Evolutionary conservation across 148 eudicot genomes (phyloP), one percentile per base, ranked within the genome.

Genomic region (Vaccinium vitisidaea): DNA sequence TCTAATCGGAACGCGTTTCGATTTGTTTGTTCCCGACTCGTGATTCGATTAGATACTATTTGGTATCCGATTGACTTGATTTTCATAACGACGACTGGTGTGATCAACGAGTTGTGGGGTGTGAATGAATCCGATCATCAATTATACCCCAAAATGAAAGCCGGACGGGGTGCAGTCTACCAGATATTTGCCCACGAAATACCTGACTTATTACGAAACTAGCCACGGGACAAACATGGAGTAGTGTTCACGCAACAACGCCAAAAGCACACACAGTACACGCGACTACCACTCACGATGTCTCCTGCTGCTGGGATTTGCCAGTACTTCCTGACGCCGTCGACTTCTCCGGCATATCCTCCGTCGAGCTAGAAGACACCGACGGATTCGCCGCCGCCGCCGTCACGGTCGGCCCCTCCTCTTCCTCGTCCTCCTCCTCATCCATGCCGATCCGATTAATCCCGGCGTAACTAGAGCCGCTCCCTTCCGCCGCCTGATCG

Each of bases 281-380:
- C 85, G 6, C 10, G 43, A 50, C 73, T n/a, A 52, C 54, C 77
- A 94, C 98, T 94, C 93, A 94, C 98, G 89, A 89, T 84, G 92
- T 89, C 43, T 89, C 93, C 3, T 86, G 55, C 80, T 86, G 77
- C 18, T 65, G 71, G 14, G 90, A 70, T 69, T 80, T 49, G 79
- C 65, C n/a, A 79, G 46, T 69, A 83, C 70, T 59, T 79, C 83
- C 88, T 46, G 94, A 56, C 50, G 85, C 84, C 13, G 81, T 83
- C 43, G 88, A 83, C 71, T 87, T 86, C 83, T 93, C 92, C 48
- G 83, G 78, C 81, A 8, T 88, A 88, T 95, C 95, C 43, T 93
- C 98, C 6, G 95, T 91, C 11, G 97, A 93, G 88, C 93, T 92
- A 4, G 98, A 92, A 0, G 94, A 93, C 0, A 82, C 87, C 21